Conservation (phyloP, 1,139 yeast species). For the Nematodospora anomalae region DNA sequence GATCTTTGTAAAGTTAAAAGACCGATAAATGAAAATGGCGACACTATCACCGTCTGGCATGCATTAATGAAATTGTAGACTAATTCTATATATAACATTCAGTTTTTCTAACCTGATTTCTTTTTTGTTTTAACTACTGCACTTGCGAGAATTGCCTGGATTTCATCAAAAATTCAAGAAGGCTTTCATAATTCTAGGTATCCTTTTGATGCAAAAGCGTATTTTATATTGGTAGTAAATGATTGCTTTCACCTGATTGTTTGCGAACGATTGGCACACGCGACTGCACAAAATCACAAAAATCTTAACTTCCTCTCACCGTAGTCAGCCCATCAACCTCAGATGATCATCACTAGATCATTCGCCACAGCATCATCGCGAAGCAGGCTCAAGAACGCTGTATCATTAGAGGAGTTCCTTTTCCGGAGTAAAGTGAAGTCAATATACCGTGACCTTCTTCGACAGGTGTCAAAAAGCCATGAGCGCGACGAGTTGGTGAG, state of each 20-base stretch:
- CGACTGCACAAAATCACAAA: neutral
- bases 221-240: neutral
- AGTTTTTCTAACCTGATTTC: too few species aligned
- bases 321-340: neutral
- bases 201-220: too few species aligned
- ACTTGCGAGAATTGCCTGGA: too few species aligned
- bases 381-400: conserved; percentile 13
- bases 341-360: neutral
- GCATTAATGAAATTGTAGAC: conserved; percentile 1
- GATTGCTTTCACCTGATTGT: too few species aligned
- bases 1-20: conserved; percentile 5
- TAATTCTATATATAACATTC: neutral
- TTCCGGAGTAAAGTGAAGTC: conserved; percentile 35
- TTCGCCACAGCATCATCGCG: neutral
- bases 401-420: conserved; percentile 43
- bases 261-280: too few species aligned
- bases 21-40: neutral
- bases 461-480: conserved; percentile 37
- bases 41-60: conserved; percentile 5
- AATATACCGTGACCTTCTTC: conserved; percentile 34
- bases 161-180: too few species aligned
- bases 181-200: too few species aligned
- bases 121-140: too few species aligned
- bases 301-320: neutral
- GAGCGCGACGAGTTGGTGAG: conserved; percentile 36